Evolutionary conservation across 106 monocot species (phyloP).

Genomic region (Dendrobium nobile): DNA sequence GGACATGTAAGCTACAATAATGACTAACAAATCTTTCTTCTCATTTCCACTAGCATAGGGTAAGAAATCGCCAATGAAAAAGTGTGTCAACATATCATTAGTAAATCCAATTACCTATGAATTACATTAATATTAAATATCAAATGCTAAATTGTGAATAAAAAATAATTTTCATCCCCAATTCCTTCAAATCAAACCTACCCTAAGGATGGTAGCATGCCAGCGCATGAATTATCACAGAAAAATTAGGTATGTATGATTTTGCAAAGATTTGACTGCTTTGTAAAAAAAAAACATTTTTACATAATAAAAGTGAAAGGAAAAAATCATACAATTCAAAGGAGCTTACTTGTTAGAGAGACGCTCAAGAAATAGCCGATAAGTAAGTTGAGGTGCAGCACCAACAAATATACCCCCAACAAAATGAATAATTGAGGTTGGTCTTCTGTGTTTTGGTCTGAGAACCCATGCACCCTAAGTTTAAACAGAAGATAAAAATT

Average conservation of each 20-base stretch:
- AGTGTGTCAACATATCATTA: background rate
- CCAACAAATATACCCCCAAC: conserved; percentile 95
- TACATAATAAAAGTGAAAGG: background rate
- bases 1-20: background rate
- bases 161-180: background rate
- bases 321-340: background rate
- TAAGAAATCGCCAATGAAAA: background rate
- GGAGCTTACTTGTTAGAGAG: conserved; percentile 68
- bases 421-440: conserved; percentile 75
- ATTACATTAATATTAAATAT: background rate
- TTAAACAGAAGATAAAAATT: background rate
- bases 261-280: background rate
- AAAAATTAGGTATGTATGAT: background rate
- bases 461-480: conserved; percentile 91
- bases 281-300: background rate
- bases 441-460: conserved; percentile 52
- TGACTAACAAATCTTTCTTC: background rate
- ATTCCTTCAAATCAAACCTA: background rate
- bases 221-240: background rate
- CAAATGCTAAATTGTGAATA: background rate
- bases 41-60: background rate
- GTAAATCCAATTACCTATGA: background rate
- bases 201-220: background rate
- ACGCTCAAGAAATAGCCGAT: conserved; percentile 77
- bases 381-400: conserved; percentile 95